phyloP scores from a whole-genome alignment of 805 yeast genomes.

The Candida tibetensis region DNA sequence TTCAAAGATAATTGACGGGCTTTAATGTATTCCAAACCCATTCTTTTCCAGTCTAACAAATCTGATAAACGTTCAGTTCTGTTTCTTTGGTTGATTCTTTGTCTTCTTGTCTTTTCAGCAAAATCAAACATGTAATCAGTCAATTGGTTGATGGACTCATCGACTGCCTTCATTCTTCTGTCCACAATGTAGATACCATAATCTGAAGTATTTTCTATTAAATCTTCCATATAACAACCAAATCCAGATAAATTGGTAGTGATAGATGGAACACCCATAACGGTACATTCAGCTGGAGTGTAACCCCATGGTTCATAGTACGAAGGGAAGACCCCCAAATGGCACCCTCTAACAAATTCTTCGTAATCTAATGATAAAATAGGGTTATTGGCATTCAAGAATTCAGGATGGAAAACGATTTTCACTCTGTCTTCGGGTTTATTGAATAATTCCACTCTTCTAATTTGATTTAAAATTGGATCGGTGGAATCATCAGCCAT shows the following conservation, averaged over 20 bases:
- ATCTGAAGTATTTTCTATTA: slow-evolving; percentile 89
- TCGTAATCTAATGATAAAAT: slow-evolving; percentile 91
- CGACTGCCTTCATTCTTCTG: slow-evolving; percentile 86
- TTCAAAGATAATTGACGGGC: slow-evolving; percentile 90
- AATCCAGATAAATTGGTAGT: slow-evolving; percentile 95
- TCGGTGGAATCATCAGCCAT: slow-evolving; percentile 91
- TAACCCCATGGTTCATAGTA: slow-evolving; percentile 99
- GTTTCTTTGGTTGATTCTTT: slow-evolving; percentile 95
- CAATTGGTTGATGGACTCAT: slow-evolving; percentile 89
- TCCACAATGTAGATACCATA: slow-evolving; percentile 97
- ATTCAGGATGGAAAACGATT: slow-evolving; percentile 96
- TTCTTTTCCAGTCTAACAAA: slow-evolving; percentile 93
- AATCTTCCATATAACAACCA: slow-evolving; percentile 98
- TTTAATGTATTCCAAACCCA: slow-evolving; percentile 95
- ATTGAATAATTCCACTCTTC: slow-evolving; percentile 89
- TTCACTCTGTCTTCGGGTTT: slow-evolving; percentile 88
- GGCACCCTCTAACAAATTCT: slow-evolving; percentile 97
- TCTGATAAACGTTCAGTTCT: slow-evolving; percentile 94
- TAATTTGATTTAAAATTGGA: slow-evolving; percentile 86
- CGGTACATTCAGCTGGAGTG: slow-evolving; percentile 99
- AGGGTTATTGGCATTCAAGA: slow-evolving; percentile 91
- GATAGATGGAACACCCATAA: slow-evolving; percentile 98
- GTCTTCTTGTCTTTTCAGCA: slow-evolving; percentile 86
- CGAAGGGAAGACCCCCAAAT: slow-evolving; percentile 96
- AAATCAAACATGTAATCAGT: slow-evolving; percentile 88